These are phyloP conservation scores for Saturnispora galanensis DNA, from an alignment of 805 yeast genomes.

Conservation along the genomic window DNA sequence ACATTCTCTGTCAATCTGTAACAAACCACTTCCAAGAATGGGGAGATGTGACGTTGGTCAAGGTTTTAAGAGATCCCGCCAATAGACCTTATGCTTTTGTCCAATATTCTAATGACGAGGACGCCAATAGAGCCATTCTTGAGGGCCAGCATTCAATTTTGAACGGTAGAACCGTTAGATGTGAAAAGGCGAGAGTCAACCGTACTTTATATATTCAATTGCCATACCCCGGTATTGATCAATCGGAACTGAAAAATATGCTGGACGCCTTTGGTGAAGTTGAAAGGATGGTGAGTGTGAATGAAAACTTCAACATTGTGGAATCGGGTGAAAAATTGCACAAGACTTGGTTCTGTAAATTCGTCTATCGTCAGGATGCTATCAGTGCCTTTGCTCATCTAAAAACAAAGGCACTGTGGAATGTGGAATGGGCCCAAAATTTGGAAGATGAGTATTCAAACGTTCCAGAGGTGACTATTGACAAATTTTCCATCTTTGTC, in stretches of 20 bases:
- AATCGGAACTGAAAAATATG: constrained; percentile 28
- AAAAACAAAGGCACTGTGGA: constrained; percentile 43
- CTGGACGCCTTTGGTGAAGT: constrained; percentile 60
- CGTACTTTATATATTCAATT: constrained; percentile 62
- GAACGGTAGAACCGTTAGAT: constrained; percentile 69
- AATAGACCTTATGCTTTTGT: constrained; percentile 91
- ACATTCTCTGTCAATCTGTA: constrained; percentile 60
- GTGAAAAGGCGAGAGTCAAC: constrained; percentile 88
- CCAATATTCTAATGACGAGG: constrained; percentile 64
- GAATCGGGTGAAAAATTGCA: constrained; percentile 12
- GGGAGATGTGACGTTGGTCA: constrained; percentile 65
- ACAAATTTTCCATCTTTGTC: constrained; percentile 64
- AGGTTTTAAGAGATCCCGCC: constrained; percentile 71
- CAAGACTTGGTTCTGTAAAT: constrained; percentile 60
- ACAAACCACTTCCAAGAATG: constrained; percentile 57
- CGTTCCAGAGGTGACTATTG: constrained; percentile 40
- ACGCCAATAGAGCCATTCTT: constrained; percentile 56
- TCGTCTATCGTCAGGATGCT: constrained; percentile 79
- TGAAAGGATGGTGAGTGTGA: constrained; percentile 49
- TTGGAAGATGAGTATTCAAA: constrained; percentile 40
- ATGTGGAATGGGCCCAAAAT: constrained; percentile 82
- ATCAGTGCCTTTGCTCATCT: constrained; percentile 71
- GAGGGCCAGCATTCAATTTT: constrained; percentile 60
- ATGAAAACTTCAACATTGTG: constrained; percentile 23
- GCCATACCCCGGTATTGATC: constrained; percentile 19